Base-by-base conservation (phyloP, 805 yeast genomes). In the Yamadazyma olivae region DNA sequence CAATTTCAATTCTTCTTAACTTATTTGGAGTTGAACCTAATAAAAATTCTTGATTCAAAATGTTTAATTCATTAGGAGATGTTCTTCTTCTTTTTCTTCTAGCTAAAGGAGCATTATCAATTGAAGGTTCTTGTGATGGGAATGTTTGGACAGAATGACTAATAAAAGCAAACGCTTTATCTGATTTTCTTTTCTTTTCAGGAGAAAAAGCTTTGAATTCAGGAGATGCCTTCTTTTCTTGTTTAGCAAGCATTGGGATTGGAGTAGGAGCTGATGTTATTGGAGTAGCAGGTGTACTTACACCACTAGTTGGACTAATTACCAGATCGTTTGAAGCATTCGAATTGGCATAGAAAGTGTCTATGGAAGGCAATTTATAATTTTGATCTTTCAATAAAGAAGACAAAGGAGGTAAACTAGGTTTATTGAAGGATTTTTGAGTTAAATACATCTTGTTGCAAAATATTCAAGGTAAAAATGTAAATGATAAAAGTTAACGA, bases 1-100 rank as follows among this genome's bases (percentile, higher is more conserved):
- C 96, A 46, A 93, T 85, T 45, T 81, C 84, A 29, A 77, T 70
- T 48, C 98, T 77, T 53, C 83, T 73, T 30, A 72, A 63, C 56
- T 81, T 83, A 54, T 83, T 82, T 30, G 99, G 99, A 33, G 95
- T 87, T 29, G 79, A 69, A 41, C 95, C 89, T 32, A 65, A 54
- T 33, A 72, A 72, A 53, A 91, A 93, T 64, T 89, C 96, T 24
- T 71, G 61, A 59, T 89, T 93, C 41, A 93, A 73, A 35, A 93
- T 79, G 17, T 82, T 71, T 45, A 91, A 72, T 60, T 93, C 98
- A 39, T 77, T 75, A 2, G 95, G 93, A 1, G 95, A 81, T 1
- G 99, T 93, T 67, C 98, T 83, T 65, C 99, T 80, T 64, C 99
- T 78, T 58, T 91, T 91, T 38, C 97, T 79, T 50, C 98, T 81